A percentile compares a stretch with the other conserved stretches of the same genome.
phyloP scores from a whole-genome alignment of 139 green algal genomes.

The Diplosphaera chodatii region DNA sequence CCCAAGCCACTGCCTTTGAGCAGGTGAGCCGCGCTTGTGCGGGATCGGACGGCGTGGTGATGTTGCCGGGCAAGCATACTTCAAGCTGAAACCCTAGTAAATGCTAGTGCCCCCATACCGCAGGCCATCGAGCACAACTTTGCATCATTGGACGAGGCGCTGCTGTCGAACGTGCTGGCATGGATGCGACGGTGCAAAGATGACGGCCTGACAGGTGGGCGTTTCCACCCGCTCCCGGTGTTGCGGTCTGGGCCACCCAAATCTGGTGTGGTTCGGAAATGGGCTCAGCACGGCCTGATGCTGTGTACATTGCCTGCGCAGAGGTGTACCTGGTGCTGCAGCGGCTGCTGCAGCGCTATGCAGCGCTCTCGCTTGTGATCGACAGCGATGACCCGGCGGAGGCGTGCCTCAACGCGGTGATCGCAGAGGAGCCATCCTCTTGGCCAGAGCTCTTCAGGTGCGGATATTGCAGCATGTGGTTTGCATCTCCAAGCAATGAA shows the following conservation, averaged over 20 bases:
- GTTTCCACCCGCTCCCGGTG: too few species aligned
- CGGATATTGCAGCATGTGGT: too few species aligned
- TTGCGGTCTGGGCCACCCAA: too few species aligned
- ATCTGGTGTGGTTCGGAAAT: too few species aligned
- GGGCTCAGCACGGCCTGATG: too few species aligned
- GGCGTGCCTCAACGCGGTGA: conserved; percentile 31
- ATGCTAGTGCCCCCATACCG: too few species aligned
- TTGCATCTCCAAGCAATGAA: too few species aligned
- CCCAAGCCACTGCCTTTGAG: conserved; percentile 49
- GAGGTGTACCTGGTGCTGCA: conserved; percentile 80
- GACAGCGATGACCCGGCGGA: background rate
- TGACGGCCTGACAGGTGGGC: conserved; percentile 64
- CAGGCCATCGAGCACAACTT: conserved; percentile 29
- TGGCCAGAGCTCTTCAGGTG: background rate
- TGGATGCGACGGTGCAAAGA: conserved; percentile 85
- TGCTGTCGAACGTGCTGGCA: conserved; percentile 82
- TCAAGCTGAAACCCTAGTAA: too few species aligned
- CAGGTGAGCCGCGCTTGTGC: too few species aligned
- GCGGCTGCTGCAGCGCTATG: conserved; percentile 85
- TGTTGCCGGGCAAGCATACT: too few species aligned
- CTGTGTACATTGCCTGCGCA: too few species aligned
- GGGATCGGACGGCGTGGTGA: too few species aligned
- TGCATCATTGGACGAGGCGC: conserved; percentile 61
- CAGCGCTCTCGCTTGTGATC: conserved; percentile 45
- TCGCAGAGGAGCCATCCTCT: conserved; percentile 36